Conservation (phyloP, 2,329 filamentous ascomycete genomes). For the Phoma sp. region DNA sequence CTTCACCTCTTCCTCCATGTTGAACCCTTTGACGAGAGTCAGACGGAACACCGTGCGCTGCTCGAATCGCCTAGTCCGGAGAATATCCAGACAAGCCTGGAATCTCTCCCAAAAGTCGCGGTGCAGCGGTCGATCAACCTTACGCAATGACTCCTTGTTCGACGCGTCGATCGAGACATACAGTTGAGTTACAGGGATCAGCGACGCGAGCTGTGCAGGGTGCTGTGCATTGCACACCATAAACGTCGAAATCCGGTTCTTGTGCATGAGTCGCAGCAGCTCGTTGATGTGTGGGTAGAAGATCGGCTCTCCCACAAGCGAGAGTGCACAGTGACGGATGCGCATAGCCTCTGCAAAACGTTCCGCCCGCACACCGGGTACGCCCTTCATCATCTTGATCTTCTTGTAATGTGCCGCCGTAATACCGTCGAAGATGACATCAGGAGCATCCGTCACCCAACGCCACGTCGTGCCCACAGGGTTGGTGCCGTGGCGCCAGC, state of each 20-base stretch:
- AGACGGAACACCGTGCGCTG: constrained; percentile 95
- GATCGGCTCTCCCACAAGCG: constrained; percentile 94
- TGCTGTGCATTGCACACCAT: constrained; percentile 98
- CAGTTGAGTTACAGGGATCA: constrained; percentile 89
- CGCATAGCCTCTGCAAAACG: constrained; percentile 91
- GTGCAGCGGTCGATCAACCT: constrained; percentile 90
- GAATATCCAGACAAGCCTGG: constrained; percentile 86
- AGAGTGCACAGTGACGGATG: constrained; percentile 91
- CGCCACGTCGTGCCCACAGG: constrained; percentile 96
- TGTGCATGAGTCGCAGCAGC: constrained; percentile 83
- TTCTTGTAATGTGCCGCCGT: constrained; percentile 95
- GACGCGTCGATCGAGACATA: constrained; percentile 97
- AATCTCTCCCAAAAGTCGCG: constrained; percentile 98
- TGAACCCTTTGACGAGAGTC: constrained; percentile 97
- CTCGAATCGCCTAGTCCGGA: constrained; percentile 80
- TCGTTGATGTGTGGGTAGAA: constrained; percentile 98
- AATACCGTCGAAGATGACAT: constrained; percentile 88
- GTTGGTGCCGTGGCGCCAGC: constrained; percentile 97
- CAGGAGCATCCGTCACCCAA: constrained; percentile 91
- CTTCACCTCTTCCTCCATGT: constrained; percentile 89
- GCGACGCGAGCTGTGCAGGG: constrained; percentile 82
- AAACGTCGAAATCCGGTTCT: constrained; percentile 88
- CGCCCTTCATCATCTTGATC: constrained; percentile 95
- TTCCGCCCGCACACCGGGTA: constrained; percentile 90
- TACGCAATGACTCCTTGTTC: constrained; percentile 84